Base-by-base conservation (phyloP, 768 basidiomycete species). In the Pholiota conissans region DNA sequence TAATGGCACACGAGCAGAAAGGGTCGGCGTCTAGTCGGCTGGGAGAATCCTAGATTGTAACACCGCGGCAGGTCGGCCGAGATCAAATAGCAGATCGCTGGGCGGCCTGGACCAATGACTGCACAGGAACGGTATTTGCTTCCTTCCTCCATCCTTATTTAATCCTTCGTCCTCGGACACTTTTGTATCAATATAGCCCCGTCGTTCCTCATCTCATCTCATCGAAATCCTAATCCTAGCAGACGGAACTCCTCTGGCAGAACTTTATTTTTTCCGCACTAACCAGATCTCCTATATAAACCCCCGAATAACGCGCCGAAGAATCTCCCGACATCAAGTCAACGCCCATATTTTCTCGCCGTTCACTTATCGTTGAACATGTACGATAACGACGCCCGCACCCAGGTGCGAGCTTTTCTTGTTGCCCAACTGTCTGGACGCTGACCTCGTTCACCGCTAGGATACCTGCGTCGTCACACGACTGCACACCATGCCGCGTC, bases 1-100 rank as follows among this genome's bases (percentile, higher is more conserved):
- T 54, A 2, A 9, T 46, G 53, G 53, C 53, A 54, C 53, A 54
- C 53, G 53, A 54, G 35, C 53, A 47, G 29, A 24, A 29, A 14
- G 2, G 8, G 29, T 35, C 51, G 37, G 32, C 34, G 37, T 35
- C 35, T 52, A 22, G 20, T 18, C 32, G 51, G 34, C 35, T 52
- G 34, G 11, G 34, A n/a, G 35, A 52, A 22, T 22, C 26, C 9
- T 14, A 40, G 40, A 42, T 37, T 39, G 8, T 26, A 27, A 37
- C n/a, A 22, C 27, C 28, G 22, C 53, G 53, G 53, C 53, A 54
- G 27, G 10, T 47, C 53, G 42, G 53, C 53, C 27, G 29, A 37
- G 14, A 30, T 30, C n/a, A 27, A 22, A 13, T 27, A 7, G 20
- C 2, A 29, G 52, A 52, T 52, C 27, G 24, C 37, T 18, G 5